Percentiles rank a stretch among this genome's conserved stretches.
phyloP scores from a whole-genome alignment of 2,329 filamentous ascomycete species.

The Diaporthe sp. region DNA sequence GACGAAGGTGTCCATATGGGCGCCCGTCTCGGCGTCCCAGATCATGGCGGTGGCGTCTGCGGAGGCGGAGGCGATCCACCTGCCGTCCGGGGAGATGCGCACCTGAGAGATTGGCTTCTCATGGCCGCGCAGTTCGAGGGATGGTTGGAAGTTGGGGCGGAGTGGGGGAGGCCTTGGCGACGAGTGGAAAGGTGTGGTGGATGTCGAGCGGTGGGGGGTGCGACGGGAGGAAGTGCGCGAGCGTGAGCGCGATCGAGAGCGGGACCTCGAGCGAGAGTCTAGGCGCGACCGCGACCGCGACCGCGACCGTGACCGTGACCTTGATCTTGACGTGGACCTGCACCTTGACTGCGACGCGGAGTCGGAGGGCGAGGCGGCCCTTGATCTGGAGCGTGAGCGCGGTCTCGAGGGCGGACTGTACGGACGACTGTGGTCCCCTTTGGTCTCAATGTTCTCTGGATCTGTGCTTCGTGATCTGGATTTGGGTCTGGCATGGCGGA shows the following conservation, averaged over 20 bases:
- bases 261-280: constrained; percentile 38
- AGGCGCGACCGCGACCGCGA: constrained; percentile 41
- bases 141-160: constrained; percentile 74
- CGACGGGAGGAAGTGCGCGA: constrained; percentile 43
- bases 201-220: constrained; percentile 34
- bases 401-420: constrained; percentile 38
- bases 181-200: constrained; percentile 33
- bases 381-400: constrained; percentile 38
- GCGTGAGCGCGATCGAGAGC: constrained; percentile 39
- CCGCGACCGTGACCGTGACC: constrained; percentile 38
- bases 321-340: constrained; percentile 39
- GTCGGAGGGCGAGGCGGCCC: constrained; percentile 33
- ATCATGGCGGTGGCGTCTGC: constrained; percentile 92
- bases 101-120: constrained; percentile 83
- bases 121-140: constrained; percentile 81
- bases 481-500: constrained; percentile 39
- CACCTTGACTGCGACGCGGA: constrained; percentile 38
- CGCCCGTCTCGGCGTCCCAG: constrained; percentile 84
- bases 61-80: constrained; percentile 89
- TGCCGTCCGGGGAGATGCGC: constrained; percentile 90
- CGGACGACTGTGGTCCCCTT: constrained; percentile 29
- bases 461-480: constrained; percentile 39
- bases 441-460: constrained; percentile 22
- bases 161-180: constrained; percentile 63
- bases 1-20: constrained; percentile 87